These are phyloP conservation scores for Xylaria sp. DNA, from an alignment of 2,329 filamentous ascomycete species.

Conservation along the genomic window DNA sequence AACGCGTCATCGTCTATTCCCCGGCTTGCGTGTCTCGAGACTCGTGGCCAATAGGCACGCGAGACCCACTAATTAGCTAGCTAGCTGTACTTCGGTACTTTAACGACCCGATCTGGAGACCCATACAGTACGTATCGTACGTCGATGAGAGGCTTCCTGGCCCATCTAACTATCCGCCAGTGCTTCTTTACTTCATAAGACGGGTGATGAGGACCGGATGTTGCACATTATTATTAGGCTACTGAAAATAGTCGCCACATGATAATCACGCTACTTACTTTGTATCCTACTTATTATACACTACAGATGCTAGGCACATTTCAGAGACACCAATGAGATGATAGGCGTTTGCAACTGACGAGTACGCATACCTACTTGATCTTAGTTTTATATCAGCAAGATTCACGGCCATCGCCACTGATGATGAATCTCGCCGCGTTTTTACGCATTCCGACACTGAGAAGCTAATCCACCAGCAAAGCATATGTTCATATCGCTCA, in stretches of 20 bases:
- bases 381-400: background rate
- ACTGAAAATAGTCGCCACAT: conserved; percentile 5
- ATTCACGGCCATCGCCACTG: background rate
- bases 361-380: background rate
- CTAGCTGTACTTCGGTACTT: background rate
- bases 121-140: background rate
- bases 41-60: conserved; percentile 1
- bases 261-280: background rate
- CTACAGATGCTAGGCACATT: no score
- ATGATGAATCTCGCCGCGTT: conserved; percentile 14
- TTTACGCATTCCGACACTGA: background rate
- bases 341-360: background rate
- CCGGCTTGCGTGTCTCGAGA: conserved; percentile 11
- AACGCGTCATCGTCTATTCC: conserved; percentile 9
- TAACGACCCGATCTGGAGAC: conserved; percentile 2
- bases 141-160: background rate
- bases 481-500: background rate
- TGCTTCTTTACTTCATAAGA: background rate
- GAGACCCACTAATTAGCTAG: background rate
- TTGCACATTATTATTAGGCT: background rate
- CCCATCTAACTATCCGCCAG: no score
- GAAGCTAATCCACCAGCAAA: background rate
- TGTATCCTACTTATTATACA: background rate
- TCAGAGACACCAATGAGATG: background rate
- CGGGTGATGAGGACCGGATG: background rate